Evolutionary conservation across 148 eudicot genomes (phyloP).

Genomic region (Persicaria tinctoria): DNA sequence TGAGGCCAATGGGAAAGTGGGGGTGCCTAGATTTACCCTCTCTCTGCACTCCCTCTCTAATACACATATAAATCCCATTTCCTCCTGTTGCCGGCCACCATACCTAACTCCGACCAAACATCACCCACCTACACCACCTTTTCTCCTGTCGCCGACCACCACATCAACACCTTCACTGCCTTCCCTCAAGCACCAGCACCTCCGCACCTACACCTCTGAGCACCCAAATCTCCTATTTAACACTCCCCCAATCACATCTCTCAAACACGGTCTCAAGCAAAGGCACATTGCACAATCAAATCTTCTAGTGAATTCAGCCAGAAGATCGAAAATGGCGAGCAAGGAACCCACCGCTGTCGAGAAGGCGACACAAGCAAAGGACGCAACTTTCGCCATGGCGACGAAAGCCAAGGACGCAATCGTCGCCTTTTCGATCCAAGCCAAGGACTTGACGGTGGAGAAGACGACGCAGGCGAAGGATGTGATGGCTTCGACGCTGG

Average conservation of each 20-base stretch:
- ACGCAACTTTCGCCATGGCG: neutral
- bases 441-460: conserved; percentile 21
- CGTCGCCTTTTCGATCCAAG: conserved; percentile 17
- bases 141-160: too few species aligned
- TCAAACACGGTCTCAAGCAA: neutral
- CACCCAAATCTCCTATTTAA: neutral
- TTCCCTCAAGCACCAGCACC: too few species aligned
- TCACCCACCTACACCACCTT: too few species aligned
- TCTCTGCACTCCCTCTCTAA: too few species aligned
- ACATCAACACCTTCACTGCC: too few species aligned
- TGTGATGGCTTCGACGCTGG: conserved; percentile 17
- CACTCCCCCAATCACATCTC: neutral
- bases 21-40: too few species aligned
- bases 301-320: too few species aligned
- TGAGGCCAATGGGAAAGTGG: too few species aligned
- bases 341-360: conserved; percentile 15
- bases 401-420: conserved; percentile 23
- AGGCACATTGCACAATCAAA: neutral
- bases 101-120: too few species aligned
- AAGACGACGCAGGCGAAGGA: conserved; percentile 27
- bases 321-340: conserved; percentile 22
- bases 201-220: too few species aligned
- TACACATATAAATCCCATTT: too few species aligned
- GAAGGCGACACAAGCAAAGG: conserved; percentile 15
- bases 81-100: too few species aligned